A percentile compares a stretch with the other conserved stretches of the same genome.
These are phyloP conservation scores for Geoglossum cookeanum DNA, from an alignment of 2,329 filamentous ascomycete species.

Conservation along the genomic window DNA sequence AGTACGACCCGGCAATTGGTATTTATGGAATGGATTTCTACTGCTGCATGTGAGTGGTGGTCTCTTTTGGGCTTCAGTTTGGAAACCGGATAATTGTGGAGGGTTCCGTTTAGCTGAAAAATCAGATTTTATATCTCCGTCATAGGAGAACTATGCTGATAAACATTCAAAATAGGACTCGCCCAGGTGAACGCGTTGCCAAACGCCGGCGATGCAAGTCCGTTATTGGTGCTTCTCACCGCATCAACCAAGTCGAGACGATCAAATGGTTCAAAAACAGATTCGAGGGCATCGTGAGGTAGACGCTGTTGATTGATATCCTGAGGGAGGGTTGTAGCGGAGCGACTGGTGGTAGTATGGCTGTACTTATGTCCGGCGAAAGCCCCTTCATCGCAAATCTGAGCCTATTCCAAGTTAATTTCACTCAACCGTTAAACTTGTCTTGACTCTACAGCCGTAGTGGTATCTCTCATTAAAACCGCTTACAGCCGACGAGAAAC, in stretches of 20 bases:
- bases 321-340: background rate
- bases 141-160: background rate
- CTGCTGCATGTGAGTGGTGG: slow-evolving; percentile 73
- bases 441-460: background rate
- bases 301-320: slow-evolving; percentile 28
- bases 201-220: slow-evolving; percentile 82
- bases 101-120: background rate
- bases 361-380: slow-evolving; percentile 3
- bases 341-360: background rate
- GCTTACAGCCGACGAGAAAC: too few relatives aligned
- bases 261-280: slow-evolving; percentile 94
- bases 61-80: background rate
- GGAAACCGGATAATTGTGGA: background rate
- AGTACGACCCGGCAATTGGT: slow-evolving; percentile 96
- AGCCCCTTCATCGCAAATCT: background rate
- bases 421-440: background rate
- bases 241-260: slow-evolving; percentile 87
- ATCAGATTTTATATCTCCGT: background rate
- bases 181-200: slow-evolving; percentile 92
- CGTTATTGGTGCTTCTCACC: slow-evolving; percentile 72
- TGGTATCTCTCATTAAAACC: too few relatives aligned
- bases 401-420: background rate
- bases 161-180: slow-evolving; percentile 39
- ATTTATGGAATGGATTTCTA: slow-evolving; percentile 99
- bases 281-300: slow-evolving; percentile 98